These are phyloP conservation scores for Salix exigua DNA, from an alignment of 345 rosid species.

Conservation along the genomic window DNA sequence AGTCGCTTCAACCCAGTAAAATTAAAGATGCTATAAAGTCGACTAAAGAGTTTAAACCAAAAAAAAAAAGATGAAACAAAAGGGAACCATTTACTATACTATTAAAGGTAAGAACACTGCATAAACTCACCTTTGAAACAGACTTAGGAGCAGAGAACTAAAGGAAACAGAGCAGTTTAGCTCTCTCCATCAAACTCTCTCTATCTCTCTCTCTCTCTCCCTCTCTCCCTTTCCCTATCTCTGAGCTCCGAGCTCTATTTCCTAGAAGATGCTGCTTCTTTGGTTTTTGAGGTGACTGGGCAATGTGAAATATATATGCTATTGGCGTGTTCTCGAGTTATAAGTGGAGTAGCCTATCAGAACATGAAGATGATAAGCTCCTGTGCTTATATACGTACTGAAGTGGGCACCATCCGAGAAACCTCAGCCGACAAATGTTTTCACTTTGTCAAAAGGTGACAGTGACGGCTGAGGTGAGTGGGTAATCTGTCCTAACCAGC, in stretches of 20 bases:
- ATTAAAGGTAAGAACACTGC: not conserved
- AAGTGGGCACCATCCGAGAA: not conserved
- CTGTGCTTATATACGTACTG: rapidly evolving
- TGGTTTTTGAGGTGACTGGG: not conserved
- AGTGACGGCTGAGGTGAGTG: slow-evolving; percentile 1
- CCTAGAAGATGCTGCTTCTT: slow-evolving; percentile 20
- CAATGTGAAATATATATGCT: not conserved
- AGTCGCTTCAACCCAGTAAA: slow-evolving; percentile 25
- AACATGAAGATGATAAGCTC: not conserved
- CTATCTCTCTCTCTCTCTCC: not conserved
- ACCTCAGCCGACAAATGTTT: slow-evolving; percentile 21
- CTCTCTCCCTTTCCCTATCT: not conserved
- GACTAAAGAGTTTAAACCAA: not conserved
- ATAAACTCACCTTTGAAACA: slow-evolving; percentile 10
- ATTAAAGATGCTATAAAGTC: slow-evolving; percentile 16
- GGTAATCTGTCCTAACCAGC: not conserved
- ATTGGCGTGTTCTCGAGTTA: slow-evolving; percentile 19
- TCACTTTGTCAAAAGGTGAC: slow-evolving; percentile 20
- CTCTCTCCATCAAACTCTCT: not conserved
- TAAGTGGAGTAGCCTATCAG: rapidly evolving
- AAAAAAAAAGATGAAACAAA: not conserved
- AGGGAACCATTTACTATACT: not conserved
- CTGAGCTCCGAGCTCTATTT: not conserved
- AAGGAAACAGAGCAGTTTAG: not conserved
- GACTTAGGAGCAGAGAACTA: not conserved